Base-by-base conservation (phyloP, 768 basidiomycete species). In the Lactarius deliciosus region DNA sequence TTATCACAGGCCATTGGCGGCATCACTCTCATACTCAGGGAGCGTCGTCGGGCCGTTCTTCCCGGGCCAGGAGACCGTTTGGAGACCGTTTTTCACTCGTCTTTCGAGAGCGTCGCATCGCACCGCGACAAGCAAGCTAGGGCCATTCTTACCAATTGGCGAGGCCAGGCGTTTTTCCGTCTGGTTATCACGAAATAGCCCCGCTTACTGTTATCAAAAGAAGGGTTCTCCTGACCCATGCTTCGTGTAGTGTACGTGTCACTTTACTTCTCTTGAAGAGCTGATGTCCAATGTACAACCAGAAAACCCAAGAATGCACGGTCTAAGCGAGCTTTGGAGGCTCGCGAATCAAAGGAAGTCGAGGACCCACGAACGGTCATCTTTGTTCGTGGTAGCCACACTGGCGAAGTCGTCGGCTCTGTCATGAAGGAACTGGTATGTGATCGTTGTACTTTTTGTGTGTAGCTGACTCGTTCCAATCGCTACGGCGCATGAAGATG, bases 251-350 rank as follows among this genome's bases (percentile, higher is more conserved):
- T 68, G 68, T 68, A 36, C 54, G 68, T 34, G 1, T 68, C 16
- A 38, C 55, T 41, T 25, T n/a, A 28, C 16, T 32, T 43, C 53
- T 36, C 25, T 22, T 6, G 56, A 34, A 40, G 20, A 16, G 22
- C 32, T 54, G 10, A 59, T 20, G 16, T 63, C 10, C 16, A 63
- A 38, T n/a, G 1, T 10, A 28, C 56, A 25, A 45, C 10, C 61
- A 90, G 88, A 73, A 98, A 96, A 81, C 94, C 97, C 25, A 93
- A 91, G 82, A 98, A 96, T 83, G 96, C 97, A 7, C 86, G 96
- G 41, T 91, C 91, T 16, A 99, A 98, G 78, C 84, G 97, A 67
- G 96, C 85, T 0, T 73, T 96, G 71, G 91, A 92, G 36, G 91
- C 90, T 41, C 85, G 95, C 13, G 90, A 90, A 72, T 86, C 97